Evolutionary conservation across 2,329 filamentous ascomycete genomes (phyloP), one percentile per base, ranked within the genome.

Genomic region (Alternaria consortialis): DNA sequence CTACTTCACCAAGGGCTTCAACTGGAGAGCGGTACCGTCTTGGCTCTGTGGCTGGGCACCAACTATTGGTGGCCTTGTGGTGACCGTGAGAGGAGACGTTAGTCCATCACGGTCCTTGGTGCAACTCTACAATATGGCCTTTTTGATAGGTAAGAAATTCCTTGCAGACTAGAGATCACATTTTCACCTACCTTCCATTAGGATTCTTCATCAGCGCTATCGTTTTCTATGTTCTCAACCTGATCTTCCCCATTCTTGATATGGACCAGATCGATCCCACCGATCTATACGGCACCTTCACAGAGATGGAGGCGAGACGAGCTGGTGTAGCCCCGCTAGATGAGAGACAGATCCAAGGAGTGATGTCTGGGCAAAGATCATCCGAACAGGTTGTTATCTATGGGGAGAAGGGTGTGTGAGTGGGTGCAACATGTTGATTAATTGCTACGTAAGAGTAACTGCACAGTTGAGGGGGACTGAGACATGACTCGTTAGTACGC

Each of bases 61-160:
- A 2, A 82, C 80, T 0, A 76, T 84, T 46, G 76, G 81, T 8
- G 79, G 80, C 7, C 66, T 82, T 31, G 51, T 83, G 20, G 69
- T 79, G 53, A 80, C 74, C 6, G 75, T 79, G 8, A 59, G 74
- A 20, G 68, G 74, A 43, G 74, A 76, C 65, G 32, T 66, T 36
- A 58, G 70, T 54, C 79, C 80, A 4, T 74, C 80, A 4, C 71
- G 71, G 31, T 72, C 70, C 4, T 62, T 83, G 36, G 78, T 78
- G n/a, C 73, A 84, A 65, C 63, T 84, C 17, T 84, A 84, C 63
- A 83, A 81, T 58, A 80, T 82, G 73, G 81, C 83, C 0, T 84
- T 84, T 60, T 74, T 84, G 12, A 74, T 82, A 15, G 82, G 82
- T 74, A 48, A 64, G 73, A 60, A 8, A 27, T 20, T 9, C 20